Evolutionary conservation across 495 filamentous ascomycete species (phyloP), one percentile per base, ranked within the genome.

Genomic region (Alectoria sarmentosa): DNA sequence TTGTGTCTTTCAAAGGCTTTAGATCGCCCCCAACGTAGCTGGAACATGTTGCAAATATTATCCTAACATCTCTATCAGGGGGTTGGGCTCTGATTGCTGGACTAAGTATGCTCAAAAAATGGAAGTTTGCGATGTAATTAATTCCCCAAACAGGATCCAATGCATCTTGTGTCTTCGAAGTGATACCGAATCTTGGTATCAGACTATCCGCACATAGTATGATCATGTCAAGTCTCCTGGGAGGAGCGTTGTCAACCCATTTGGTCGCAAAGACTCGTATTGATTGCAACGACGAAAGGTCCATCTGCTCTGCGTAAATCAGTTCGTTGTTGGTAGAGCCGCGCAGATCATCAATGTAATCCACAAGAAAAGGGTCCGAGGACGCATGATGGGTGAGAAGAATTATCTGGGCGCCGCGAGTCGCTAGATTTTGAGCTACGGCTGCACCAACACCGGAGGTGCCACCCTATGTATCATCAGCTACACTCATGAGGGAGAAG

Each of bases 71-170:
- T 62, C 94, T 84, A 74, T 99, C 92, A 42, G 93, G 83, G 0
- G 93, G 95, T 74, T 99, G 94, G 19, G 87, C 92, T 64, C 89
- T 82, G 48, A 99, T 78, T 0, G 92, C 91, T 0, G 95, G 94
- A 67, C 85, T 89, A 38, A 99, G 79, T 54, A 98, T 94, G 70
- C 88, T 89, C 56, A 99, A 80, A 7, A 99, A 80, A 70, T 98
- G 95, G 78, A 96, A 97, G 70, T 97, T 96, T 44, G 92, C 86
- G 10, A 99, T 84, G 72, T 92, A 99, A 72, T 99, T 98, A 62
- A 97, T 80, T 72, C 90, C 90, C 91, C 92, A 98, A 69, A 88
- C 91, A 63, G 83, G 81, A 74, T 98, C 93, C 21, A 98, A 76
- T 1, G 90, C 91, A 71, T 96, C 93, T 7, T 79, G 72, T 0